Evolutionary conservation across 495 filamentous ascomycete species (phyloP), one percentile per base, ranked within the genome.

Genomic region (Podospora didyma): DNA sequence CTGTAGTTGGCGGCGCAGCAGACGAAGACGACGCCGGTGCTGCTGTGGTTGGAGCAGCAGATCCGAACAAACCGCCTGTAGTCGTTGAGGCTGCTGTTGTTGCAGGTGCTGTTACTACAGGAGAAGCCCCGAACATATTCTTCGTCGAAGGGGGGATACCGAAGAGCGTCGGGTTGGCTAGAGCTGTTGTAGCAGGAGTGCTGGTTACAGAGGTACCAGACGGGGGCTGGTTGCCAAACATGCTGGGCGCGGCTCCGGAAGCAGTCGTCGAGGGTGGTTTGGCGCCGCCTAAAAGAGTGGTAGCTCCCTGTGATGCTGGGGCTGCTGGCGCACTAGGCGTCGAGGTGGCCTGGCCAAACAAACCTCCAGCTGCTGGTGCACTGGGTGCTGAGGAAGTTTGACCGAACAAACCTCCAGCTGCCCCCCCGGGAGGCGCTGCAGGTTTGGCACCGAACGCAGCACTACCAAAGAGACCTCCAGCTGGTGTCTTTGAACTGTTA

Each of bases 191-290:
- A 28, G 14, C 39, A 42, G 39, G 39, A 4, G 39, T 14, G 39
- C 46, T 42, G 46, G 54, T 31, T 1, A 16, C 28, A 26, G 48
- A 20, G 11, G 54, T 16, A 12, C 24, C 19, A n/a, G 51, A 45
- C 19, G 58, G 35, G 24, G 53, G 14, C 20, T 64, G 49, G 9
- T 44, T 42, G 2, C 52, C 52, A 41, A 82, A 81, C 34, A 81
- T 24, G 3, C 49, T 51, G 24, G 68, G 62, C 17, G 70, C 65
- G 23, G 66, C 51, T 26, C 24, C 46, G 1, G 59, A n/a, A 26
- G 59, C 45, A 28, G 12, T 22, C 12, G 34, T 42, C 49, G 39
- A 31, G 11, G 49, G 28, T 9, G 53, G 53, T 26, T 61, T 54
- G 4, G 53, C 10, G 41, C 14, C 44, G 7, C 53, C 54, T 1